A percentile compares a stretch with the other conserved stretches of the same genome.
phyloP scores from a whole-genome alignment of 108 stramenopile genomes.

The Chaetoceros tenuissimus region DNA sequence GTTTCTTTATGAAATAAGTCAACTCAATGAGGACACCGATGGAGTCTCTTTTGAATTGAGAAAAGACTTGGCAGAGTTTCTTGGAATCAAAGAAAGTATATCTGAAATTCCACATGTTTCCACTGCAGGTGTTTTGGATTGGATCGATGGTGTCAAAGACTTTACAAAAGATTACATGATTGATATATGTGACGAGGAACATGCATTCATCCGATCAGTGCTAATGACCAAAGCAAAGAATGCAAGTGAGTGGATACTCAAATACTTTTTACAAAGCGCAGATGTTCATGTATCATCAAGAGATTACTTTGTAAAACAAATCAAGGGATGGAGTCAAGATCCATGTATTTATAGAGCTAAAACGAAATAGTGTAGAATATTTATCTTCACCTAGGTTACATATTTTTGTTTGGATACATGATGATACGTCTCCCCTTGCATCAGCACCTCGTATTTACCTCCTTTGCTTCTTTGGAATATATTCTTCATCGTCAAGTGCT shows the following conservation, averaged over 20 bases:
- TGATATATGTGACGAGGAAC: constrained; percentile 41
- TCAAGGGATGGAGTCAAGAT: constrained; percentile 31
- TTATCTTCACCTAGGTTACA: no score
- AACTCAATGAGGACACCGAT: constrained; percentile 17
- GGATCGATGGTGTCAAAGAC: no score
- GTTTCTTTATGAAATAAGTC: constrained; percentile 34
- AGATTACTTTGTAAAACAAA: constrained; percentile 14
- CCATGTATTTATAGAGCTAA: constrained; percentile 24
- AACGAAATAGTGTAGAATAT: no score
- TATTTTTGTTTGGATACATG: no score
- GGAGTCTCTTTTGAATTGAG: constrained; percentile 8
- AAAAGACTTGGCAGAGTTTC: constrained; percentile 9
- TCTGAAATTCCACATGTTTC: no score
- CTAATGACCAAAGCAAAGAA: constrained; percentile 18
- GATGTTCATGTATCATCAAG: constrained; percentile 32
- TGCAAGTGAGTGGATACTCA: constrained; percentile 33
- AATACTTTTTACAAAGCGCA: constrained; percentile 33
- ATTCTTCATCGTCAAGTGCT: neutral
- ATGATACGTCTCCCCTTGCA: no score
- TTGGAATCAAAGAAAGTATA: constrained; percentile 8
- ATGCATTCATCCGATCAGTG: constrained; percentile 19
- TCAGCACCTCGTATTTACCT: neutral
- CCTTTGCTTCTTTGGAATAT: neutral
- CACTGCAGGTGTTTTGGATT: no score
- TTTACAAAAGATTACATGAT: constrained; percentile 26